These are phyloP conservation scores for Phalaenopsis equestris DNA, from an alignment of 106 monocot species.

Conservation along the genomic window DNA sequence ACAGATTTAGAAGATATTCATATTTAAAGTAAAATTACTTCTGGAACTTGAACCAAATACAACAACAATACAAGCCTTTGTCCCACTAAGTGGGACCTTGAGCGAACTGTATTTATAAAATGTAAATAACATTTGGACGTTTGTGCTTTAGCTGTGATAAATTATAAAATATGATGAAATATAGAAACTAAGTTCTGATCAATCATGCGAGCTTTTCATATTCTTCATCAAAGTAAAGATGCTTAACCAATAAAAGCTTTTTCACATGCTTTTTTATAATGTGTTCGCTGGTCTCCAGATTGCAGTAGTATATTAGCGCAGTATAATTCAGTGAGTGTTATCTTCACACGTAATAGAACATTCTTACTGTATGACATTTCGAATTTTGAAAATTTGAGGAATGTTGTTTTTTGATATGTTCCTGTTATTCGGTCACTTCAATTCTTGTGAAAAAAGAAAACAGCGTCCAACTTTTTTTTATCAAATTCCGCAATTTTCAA, in stretches of 20 bases:
- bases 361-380: not conserved
- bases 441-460: not conserved
- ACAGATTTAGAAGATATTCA: not conserved
- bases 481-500: not conserved
- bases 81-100: not conserved
- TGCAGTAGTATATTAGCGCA: too few species aligned
- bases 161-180: too few species aligned
- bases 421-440: not conserved
- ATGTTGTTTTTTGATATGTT: not conserved
- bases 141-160: too few species aligned
- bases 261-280: too few species aligned
- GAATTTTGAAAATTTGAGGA: not conserved
- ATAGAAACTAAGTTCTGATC: too few species aligned
- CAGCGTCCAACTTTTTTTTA: not conserved
- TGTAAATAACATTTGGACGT: not conserved
- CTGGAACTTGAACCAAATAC: not conserved
- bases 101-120: slow-evolving; percentile 3
- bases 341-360: too few species aligned
- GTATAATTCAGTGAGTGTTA: too few species aligned
- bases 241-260: too few species aligned
- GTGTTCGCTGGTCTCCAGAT: too few species aligned
- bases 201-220: too few species aligned
- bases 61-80: too few species aligned
- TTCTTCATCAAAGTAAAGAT: too few species aligned
- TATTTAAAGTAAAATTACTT: not conserved